phyloP scores from a whole-genome alignment of 2,329 filamentous ascomycete genomes.

The Colletotrichum sp. region DNA sequence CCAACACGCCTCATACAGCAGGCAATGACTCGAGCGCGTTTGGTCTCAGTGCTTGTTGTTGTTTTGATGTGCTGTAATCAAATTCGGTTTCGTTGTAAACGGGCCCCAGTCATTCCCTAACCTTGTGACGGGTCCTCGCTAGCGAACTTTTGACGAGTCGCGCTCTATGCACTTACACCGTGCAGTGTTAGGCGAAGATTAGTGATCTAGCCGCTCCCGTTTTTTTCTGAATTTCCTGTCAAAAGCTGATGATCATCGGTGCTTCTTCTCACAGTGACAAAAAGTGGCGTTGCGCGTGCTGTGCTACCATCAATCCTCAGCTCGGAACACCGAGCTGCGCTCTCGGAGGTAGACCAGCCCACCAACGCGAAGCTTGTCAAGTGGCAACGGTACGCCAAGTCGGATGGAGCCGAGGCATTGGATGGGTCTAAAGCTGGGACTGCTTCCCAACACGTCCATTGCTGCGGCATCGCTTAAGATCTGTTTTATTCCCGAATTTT shows the following conservation, averaged over 20 bases:
- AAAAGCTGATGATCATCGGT: neutral
- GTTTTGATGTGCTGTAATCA: neutral
- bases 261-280: neutral
- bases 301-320: neutral
- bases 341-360: neutral
- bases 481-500: neutral
- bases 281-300: neutral
- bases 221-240: neutral
- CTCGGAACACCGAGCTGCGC: neutral
- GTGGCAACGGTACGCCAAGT: neutral
- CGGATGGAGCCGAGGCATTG: neutral
- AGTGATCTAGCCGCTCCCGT: neutral
- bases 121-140: neutral
- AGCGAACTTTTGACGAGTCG: neutral
- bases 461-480: neutral
- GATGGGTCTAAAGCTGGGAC: neutral
- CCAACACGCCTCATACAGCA: neutral
- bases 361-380: neutral
- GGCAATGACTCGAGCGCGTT: neutral
- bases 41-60: neutral
- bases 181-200: neutral
- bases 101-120: neutral
- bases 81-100: neutral
- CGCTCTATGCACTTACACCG: neutral
- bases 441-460: neutral